Conservation (phyloP, 768 basidiomycete genomes). For the Cantharellus cinnabarinus region DNA sequence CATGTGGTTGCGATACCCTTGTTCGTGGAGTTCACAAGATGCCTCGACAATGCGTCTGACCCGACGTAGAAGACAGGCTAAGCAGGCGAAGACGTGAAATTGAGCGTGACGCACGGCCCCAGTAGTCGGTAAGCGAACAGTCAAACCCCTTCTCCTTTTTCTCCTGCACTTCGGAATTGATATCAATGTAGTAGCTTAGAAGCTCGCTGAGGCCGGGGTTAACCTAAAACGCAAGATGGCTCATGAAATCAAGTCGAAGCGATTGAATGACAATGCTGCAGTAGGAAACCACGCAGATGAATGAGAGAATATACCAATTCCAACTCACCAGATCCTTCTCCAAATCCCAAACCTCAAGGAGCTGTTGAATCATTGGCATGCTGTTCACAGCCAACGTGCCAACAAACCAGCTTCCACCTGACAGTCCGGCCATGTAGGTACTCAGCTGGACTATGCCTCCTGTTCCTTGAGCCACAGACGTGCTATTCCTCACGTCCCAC, state of each 20-base stretch:
- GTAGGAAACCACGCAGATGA: neutral
- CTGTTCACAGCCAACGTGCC: neutral
- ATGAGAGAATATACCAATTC: neutral
- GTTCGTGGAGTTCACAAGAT: neutral
- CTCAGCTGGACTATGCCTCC: conserved; percentile 17
- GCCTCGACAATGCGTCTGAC: neutral
- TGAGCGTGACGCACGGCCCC: neutral
- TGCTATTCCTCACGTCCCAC: conserved; percentile 14
- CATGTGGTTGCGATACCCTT: neutral
- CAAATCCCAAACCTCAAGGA: neutral
- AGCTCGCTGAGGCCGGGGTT: neutral
- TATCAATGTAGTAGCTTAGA: neutral
- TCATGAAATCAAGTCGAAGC: neutral
- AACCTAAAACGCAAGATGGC: neutral
- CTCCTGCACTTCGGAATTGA: neutral
- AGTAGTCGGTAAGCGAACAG: neutral
- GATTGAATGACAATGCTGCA: no score
- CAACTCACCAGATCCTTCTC: neutral
- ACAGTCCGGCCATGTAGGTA: conserved; percentile 18
- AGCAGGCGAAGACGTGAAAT: neutral
- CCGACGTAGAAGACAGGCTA: neutral
- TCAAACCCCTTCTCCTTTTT: neutral
- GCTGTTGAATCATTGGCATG: neutral
- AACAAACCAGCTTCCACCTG: neutral
- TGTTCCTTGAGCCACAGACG: conserved; percentile 11